Base-by-base conservation (phyloP, 768 basidiomycete genomes). In the Lepiota brunneoincarnata region DNA sequence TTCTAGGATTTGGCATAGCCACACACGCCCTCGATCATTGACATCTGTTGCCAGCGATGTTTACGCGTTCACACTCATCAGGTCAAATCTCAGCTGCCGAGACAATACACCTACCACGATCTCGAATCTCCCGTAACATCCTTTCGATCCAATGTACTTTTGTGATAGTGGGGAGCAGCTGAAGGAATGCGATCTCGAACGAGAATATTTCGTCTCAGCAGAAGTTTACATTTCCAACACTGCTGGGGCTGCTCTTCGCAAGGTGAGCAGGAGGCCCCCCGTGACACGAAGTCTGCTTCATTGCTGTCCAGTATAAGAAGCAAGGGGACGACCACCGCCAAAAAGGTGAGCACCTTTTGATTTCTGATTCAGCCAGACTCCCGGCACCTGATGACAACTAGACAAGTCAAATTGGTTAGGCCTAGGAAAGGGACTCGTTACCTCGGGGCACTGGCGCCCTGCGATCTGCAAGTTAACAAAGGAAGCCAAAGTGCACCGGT, bases 351-450 rank as follows among this genome's bases (percentile, higher is more conserved):
- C 7, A 42, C 15, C 36, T 48, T 17, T 12, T 6, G 21, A 31
- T 14, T 2, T 6, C 18, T 41, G 28, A 18, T 34, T 55, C 1
- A 58, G 41, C 15, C n/a, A 47, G 43, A 31, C 40, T 31, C 36
- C 15, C 28, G 44, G 42, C 15, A 24, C 17, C 39, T 6, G 14
- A 26, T 23, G 20, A 17, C 28, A 24, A 61, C 23, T 62, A 91
- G 88, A 91, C 62, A 89, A 86, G 69, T 74, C 83, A 17, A 88
- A 82, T 61, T 89, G 87, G 87, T 77, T 87, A 40, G 75, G 77
- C 12, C 74, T 88, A 15, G 68, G 80, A 37, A 81, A 79, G 58
- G 74, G 75, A 20, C 59, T 79, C 24, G 66, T 74, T 23, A 74
- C 75, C 31, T 69, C 75, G 6, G 85, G 83, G 12, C 83, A 85